A percentile compares a stretch with the other conserved stretches of the same genome.
These are phyloP conservation scores for Ustilago esculenta DNA, from an alignment of 1,284 basidiomycete genomes.

Conservation along the genomic window DNA sequence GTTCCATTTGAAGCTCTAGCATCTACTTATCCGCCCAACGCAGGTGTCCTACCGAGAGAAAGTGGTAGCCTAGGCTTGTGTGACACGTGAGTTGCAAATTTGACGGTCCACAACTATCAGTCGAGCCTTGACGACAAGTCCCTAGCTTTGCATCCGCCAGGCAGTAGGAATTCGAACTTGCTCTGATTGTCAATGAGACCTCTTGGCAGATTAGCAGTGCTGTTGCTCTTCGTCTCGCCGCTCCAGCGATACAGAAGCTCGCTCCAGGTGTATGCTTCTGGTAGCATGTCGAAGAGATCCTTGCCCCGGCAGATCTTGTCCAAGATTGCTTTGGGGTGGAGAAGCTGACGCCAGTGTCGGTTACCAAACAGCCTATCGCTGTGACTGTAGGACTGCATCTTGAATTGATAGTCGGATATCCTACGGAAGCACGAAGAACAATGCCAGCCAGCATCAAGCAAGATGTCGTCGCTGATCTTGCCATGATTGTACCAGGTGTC, in stretches of 20 bases:
- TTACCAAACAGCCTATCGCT: constrained; percentile 74
- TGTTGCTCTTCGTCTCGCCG: constrained; percentile 57
- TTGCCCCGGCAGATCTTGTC: constrained; percentile 74
- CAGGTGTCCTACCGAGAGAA: too few relatives aligned
- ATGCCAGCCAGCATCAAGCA: constrained; percentile 74
- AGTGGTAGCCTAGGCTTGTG: too few relatives aligned
- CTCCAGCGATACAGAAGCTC: constrained; percentile 34
- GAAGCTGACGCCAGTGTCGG: constrained; percentile 68
- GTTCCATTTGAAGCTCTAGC: too few relatives aligned
- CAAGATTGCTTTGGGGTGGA: constrained; percentile 73
- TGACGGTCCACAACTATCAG: too few relatives aligned
- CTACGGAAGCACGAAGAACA: constrained; percentile 74
- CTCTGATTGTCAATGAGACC: constrained; percentile 72
- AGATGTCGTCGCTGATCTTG: constrained; percentile 71
- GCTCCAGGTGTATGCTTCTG: constrained; percentile 73
- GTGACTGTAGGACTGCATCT: constrained; percentile 76
- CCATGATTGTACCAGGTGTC: constrained; percentile 72
- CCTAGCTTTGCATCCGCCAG: constrained; percentile 71
- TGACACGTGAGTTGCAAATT: too few relatives aligned
- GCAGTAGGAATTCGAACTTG: constrained; percentile 73
- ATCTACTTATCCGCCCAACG: too few relatives aligned
- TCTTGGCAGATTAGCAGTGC: constrained; percentile 72
- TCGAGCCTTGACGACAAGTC: constrained; percentile 6
- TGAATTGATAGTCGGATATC: constrained; percentile 73
- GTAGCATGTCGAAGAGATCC: constrained; percentile 73